Conservation (phyloP, 495 filamentous ascomycete genomes). For the Aspergillus egyptiacus region DNA sequence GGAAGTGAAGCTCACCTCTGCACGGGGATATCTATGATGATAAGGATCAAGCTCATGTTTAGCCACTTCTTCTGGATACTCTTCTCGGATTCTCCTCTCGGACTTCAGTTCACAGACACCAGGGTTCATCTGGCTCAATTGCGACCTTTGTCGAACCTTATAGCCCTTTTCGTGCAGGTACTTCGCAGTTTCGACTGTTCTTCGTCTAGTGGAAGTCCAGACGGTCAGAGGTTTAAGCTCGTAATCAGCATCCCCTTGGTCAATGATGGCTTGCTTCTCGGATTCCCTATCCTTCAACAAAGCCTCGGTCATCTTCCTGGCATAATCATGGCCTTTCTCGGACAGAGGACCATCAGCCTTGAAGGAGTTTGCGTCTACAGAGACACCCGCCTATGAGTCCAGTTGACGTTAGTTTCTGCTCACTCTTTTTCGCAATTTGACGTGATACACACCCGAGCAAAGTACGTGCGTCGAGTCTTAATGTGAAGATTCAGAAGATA, state of each 20-base stretch:
- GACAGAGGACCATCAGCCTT: constrained; percentile 83
- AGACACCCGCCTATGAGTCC: constrained; percentile 48
- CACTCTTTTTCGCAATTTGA: background rate
- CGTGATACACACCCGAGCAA: constrained; percentile 61
- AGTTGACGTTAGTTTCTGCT: constrained; percentile 3
- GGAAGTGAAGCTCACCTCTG: constrained; percentile 60
- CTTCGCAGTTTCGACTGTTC: constrained; percentile 87
- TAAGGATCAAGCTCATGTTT: constrained; percentile 96
- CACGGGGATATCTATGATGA: constrained; percentile 92
- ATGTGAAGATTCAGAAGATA: constrained; percentile 97
- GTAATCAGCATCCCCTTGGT: constrained; percentile 58
- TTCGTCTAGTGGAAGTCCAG: constrained; percentile 88
- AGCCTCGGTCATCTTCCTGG: constrained; percentile 77
- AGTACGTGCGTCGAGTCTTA: constrained; percentile 88
- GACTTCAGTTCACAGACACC: constrained; percentile 91
- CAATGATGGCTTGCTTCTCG: constrained; percentile 64
- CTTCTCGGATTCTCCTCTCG: constrained; percentile 68
- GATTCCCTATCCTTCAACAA: constrained; percentile 74
- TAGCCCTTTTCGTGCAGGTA: constrained; percentile 72
- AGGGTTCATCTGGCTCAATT: constrained; percentile 95
- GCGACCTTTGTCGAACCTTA: constrained; percentile 80
- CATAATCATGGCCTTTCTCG: constrained; percentile 76
- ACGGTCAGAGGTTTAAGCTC: constrained; percentile 76
- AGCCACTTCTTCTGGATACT: constrained; percentile 82
- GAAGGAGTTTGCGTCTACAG: constrained; percentile 76